Percentiles rank a stretch among this genome's conserved stretches.
These are phyloP conservation scores for Aspergillus sp. DNA, from an alignment of 2,329 filamentous ascomycete species.

Conservation along the genomic window DNA sequence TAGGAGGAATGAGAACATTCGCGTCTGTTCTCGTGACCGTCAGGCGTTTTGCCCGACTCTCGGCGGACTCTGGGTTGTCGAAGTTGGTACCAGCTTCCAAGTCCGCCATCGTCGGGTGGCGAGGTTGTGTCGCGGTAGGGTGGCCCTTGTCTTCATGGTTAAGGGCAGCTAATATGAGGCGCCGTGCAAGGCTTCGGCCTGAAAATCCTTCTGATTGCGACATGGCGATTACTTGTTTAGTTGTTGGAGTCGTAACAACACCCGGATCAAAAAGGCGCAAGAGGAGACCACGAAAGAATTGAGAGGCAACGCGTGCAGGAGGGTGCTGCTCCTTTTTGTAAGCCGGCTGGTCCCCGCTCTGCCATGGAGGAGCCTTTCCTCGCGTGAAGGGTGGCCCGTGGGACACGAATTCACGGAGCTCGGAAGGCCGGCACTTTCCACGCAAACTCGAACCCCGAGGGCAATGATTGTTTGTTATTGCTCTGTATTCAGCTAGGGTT, in stretches of 20 bases:
- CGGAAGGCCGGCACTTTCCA: background rate
- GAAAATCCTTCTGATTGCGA: background rate
- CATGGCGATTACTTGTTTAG: background rate
- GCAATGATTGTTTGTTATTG: slow-evolving; percentile 2
- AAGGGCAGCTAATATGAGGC: slow-evolving; percentile 24
- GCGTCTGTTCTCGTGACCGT: slow-evolving; percentile 19
- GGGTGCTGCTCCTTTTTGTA: slow-evolving; percentile 6
- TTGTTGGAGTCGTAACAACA: background rate
- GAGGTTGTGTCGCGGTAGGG: slow-evolving; percentile 12
- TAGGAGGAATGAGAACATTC: slow-evolving; percentile 30
- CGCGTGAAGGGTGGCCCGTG: background rate
- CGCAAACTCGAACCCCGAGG: background rate
- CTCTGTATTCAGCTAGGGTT: background rate
- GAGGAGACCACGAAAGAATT: background rate
- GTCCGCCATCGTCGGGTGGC: background rate
- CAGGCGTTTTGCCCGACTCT: slow-evolving; percentile 15
- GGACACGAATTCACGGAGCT: background rate
- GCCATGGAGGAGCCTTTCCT: background rate
- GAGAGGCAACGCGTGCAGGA: background rate
- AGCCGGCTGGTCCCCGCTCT: background rate
- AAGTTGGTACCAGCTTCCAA: background rate
- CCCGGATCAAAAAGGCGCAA: background rate
- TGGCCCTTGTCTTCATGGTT: slow-evolving; percentile 29
- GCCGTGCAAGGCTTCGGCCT: slow-evolving; percentile 18
- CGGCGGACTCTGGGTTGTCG: slow-evolving; percentile 5